Evolutionary conservation across 2,329 filamentous ascomycete genomes (phyloP).

Genomic region (Fonsecaea pugnacius): DNA sequence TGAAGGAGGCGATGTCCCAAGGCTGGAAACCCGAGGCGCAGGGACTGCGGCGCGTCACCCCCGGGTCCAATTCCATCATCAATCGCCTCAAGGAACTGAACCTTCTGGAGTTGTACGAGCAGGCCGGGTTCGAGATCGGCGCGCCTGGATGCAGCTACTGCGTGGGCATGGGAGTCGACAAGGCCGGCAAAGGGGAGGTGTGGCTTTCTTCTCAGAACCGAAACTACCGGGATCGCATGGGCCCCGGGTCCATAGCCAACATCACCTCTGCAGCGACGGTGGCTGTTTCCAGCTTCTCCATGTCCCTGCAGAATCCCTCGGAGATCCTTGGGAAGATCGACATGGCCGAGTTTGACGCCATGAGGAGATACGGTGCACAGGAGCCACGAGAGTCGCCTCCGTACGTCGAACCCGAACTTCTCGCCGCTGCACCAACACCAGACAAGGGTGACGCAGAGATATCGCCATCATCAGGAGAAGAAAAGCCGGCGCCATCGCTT

Average conservation of each 20-base stretch:
- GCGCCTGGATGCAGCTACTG: constrained; percentile 53
- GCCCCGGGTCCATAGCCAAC: constrained; percentile 39
- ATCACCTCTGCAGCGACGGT: constrained; percentile 18
- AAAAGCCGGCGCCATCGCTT: constrained; percentile 10
- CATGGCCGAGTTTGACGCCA: constrained; percentile 34
- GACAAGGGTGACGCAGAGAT: neutral
- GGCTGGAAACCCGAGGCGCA: constrained; percentile 40
- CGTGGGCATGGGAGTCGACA: constrained; percentile 51
- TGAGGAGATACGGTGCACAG: constrained; percentile 6
- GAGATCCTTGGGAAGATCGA: constrained; percentile 21
- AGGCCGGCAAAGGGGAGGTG: constrained; percentile 47
- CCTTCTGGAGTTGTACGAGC: constrained; percentile 46
- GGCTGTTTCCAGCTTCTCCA: constrained; percentile 16
- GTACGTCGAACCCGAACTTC: constrained; percentile 7
- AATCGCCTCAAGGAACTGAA: constrained; percentile 43
- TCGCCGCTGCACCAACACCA: neutral
- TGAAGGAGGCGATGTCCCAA: constrained; percentile 45
- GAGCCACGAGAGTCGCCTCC: neutral
- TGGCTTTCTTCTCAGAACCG: constrained; percentile 54
- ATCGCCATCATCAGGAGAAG: neutral
- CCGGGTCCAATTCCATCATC: constrained; percentile 48
- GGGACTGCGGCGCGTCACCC: constrained; percentile 48
- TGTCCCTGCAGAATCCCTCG: constrained; percentile 29
- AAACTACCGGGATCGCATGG: constrained; percentile 54
- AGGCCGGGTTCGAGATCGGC: constrained; percentile 49